Base-by-base conservation (phyloP, 768 basidiomycete genomes). In the Phylloporus sp. region DNA sequence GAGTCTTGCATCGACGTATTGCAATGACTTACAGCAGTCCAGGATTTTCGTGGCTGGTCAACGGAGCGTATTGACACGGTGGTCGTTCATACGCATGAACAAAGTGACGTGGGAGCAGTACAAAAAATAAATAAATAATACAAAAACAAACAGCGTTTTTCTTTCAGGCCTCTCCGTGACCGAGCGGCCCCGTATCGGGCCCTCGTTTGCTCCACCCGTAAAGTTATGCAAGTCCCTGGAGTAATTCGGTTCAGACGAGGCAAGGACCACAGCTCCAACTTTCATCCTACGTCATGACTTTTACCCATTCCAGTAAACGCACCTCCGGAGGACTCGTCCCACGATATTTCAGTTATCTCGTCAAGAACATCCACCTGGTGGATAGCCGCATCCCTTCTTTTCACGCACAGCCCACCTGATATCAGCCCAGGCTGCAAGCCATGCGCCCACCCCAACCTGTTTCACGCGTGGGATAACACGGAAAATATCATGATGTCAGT, bases 11-110 rank as follows among this genome's bases (percentile, higher is more conserved):
- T 9, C 14, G 14, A 24, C 32, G 34, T 14, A 9, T n/a, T 17
- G 22, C 7, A n/a, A 24, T 3, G 34, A 56, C 60, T 55, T 45
- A 62, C 60, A 47, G 21, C 26, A 46, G 26, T 35, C 42, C 38
- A 21, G 28, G 18, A 20, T 21, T 41, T 46, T 49, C 42, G 52
- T 39, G 20, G 13, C 24, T n/a, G 29, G 39, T 13, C 22, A 34
- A 44, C 42, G 28, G 38, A 44, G 18, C 26, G 28, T 50, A 31
- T 48, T 23, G 55, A 48, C 48, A 46, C 32, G 15, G 27, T 9
- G 40, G 42, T n/a, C 17, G 58, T 27, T 47, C 60, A 63, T n/a
- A n/a, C n/a, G n/a, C n/a, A n/a, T 58, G 47, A 44, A 48, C 49
- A 46, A 39, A 24, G 10, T 40, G 50, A 62, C 60, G 62, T 64